phyloP scores from a whole-genome alignment of 1,139 yeast species.

The Arxiozyma heterogenica region DNA sequence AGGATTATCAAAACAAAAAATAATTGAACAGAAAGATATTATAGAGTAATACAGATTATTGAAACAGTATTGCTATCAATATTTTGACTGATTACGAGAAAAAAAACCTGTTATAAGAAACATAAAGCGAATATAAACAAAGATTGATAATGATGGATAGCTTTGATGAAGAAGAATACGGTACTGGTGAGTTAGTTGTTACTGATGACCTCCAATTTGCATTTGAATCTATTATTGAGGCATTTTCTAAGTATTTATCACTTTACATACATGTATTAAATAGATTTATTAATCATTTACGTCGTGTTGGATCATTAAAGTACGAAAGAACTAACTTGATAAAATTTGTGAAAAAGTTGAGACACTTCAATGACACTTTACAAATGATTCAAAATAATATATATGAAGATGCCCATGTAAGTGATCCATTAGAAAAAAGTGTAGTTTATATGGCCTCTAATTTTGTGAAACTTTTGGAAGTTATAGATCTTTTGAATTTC shows the following conservation, averaged over 20 bases:
- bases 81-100: not conserved
- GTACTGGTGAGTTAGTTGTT: slow-evolving; percentile 4
- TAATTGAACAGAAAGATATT: no score
- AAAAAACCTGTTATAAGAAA: not conserved
- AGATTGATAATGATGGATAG: not conserved
- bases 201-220: slow-evolving; percentile 8
- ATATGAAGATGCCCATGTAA: slow-evolving; percentile 3
- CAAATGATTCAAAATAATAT: slow-evolving; percentile 9
- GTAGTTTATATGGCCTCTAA: slow-evolving; percentile 20
- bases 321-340: slow-evolving; percentile 30
- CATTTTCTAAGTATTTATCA: slow-evolving; percentile 23
- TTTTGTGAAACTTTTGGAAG: slow-evolving; percentile 23
- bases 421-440: slow-evolving; percentile 5
- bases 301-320: slow-evolving; percentile 25
- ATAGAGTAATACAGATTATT: no score
- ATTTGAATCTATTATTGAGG: slow-evolving; percentile 9
- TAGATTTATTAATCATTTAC: slow-evolving; percentile 26
- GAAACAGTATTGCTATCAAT: not conserved
- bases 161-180: not conserved
- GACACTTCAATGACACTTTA: slow-evolving; percentile 26
- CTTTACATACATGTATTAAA: slow-evolving; percentile 26
- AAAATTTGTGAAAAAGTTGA: slow-evolving; percentile 29
- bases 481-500: slow-evolving; percentile 27
- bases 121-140: no score
- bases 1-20: no score